These are phyloP conservation scores for Arthrobotrys iridis DNA, from an alignment of 2,329 filamentous ascomycete genomes.

Conservation along the genomic window DNA sequence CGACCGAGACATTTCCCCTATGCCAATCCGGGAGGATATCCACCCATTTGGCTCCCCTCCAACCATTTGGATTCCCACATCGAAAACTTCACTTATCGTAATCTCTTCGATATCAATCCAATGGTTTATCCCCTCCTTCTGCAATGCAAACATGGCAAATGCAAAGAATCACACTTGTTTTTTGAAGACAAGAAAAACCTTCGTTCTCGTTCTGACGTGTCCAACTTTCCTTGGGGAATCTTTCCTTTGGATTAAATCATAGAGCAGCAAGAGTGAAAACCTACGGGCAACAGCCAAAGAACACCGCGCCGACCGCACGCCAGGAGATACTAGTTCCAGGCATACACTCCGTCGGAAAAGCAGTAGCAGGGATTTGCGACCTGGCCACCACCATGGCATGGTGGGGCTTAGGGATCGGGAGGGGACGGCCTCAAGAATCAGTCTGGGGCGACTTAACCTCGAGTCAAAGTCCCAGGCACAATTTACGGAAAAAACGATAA, in stretches of 20 bases:
- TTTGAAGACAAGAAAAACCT: conserved; percentile 22
- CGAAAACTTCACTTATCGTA: conserved; percentile 17
- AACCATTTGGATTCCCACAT: conserved; percentile 14
- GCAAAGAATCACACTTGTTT: conserved; percentile 24
- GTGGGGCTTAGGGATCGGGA: conserved; percentile 30
- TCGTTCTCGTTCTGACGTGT: conserved; percentile 51
- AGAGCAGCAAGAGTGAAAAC: conserved; percentile 54
- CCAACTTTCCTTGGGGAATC: conserved; percentile 52
- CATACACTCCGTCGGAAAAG: conserved; percentile 51
- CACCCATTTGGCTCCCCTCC: conserved; percentile 11
- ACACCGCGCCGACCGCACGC: conserved; percentile 46
- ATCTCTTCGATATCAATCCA: conserved; percentile 30
- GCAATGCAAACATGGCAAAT: conserved; percentile 41
- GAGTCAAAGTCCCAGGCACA: conserved; percentile 50
- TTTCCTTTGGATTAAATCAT: conserved; percentile 52
- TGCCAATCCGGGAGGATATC: conserved; percentile 34
- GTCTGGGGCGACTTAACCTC: conserved; percentile 51
- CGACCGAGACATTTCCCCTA: conserved; percentile 13
- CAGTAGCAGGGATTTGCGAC: conserved; percentile 46
- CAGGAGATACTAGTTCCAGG: conserved; percentile 37
- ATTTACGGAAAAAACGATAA: conserved; percentile 46
- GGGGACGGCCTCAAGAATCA: conserved; percentile 50
- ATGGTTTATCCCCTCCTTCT: conserved; percentile 18
- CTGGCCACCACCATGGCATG: conserved; percentile 33
- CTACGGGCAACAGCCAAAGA: conserved; percentile 47